Conservation (phyloP, 2,329 filamentous ascomycete genomes). For the Ophiosphaerella korrae region DNA sequence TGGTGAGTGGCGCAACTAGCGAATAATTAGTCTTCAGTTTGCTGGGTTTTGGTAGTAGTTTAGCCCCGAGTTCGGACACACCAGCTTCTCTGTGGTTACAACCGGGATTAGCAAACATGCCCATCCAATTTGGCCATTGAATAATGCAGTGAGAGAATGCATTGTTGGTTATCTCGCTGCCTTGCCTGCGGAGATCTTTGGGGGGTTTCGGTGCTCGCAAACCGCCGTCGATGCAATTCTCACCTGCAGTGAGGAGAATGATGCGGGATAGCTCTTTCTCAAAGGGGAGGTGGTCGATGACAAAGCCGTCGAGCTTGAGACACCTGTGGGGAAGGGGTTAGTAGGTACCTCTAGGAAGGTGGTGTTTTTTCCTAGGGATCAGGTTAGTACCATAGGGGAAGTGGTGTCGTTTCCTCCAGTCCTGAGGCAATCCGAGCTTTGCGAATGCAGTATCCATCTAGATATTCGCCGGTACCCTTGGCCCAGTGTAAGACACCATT, state of each 20-base stretch:
- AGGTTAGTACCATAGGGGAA: conserved; percentile 18
- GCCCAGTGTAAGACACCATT: conserved; percentile 34
- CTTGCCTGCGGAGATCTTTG: conserved; percentile 13
- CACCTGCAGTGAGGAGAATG: conserved; percentile 28
- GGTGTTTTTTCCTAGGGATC: too few species aligned
- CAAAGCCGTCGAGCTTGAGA: conserved; percentile 41
- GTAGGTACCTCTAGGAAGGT: too few species aligned
- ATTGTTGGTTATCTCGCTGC: conserved; percentile 23
- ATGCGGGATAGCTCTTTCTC: conserved; percentile 30
- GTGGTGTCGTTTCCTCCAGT: conserved; percentile 23
- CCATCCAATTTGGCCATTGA: conserved; percentile 32
- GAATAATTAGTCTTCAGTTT: conserved; percentile 2
- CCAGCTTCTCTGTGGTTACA: conserved; percentile 22
- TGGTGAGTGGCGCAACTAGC: conserved; percentile 7
- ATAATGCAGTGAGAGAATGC: conserved; percentile 26
- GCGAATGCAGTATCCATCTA: conserved; percentile 38
- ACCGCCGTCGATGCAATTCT: conserved; percentile 35
- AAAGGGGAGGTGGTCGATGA: conserved; percentile 40
- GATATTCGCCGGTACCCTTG: conserved; percentile 41
- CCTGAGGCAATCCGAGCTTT: conserved; percentile 37
- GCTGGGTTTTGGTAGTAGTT: conserved; percentile 18
- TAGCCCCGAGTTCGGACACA: conserved; percentile 10
- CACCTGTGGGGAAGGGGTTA: conserved; percentile 25
- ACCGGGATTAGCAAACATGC: conserved; percentile 29
- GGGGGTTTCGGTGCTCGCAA: conserved; percentile 30